These are phyloP conservation scores for Pterocarpus macrocarpus DNA, from an alignment of 306 rosid species.

Conservation along the genomic window DNA sequence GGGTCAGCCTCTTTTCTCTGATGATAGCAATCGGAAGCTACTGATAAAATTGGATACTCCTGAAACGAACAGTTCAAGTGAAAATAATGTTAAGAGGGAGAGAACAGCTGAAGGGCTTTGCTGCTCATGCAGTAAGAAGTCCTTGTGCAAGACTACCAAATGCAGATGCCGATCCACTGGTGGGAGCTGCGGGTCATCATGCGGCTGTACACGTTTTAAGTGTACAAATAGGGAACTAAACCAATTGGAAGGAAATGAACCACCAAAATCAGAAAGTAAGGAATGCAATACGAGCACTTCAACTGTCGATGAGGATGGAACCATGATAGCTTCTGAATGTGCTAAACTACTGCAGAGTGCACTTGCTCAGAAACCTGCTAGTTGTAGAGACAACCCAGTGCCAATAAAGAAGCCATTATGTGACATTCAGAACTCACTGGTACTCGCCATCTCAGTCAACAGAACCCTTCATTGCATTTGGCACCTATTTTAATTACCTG, in stretches of 20 bases:
- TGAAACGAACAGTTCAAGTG: conserved; percentile 51
- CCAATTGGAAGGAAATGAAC: conserved; percentile 44
- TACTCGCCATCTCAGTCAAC: conserved; percentile 43
- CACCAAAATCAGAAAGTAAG: conserved; percentile 49
- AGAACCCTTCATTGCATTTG: conserved; percentile 27
- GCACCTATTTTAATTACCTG: conserved; percentile 18
- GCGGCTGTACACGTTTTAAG: conserved; percentile 76
- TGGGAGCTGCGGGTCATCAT: conserved; percentile 77
- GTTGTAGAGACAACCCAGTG: conserved; percentile 47
- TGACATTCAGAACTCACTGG: conserved; percentile 83
- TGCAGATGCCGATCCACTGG: conserved; percentile 87
- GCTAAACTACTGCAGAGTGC: conserved; percentile 68
- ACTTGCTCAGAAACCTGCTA: conserved; percentile 63
- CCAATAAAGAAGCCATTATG: conserved; percentile 71
- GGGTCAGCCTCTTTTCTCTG: conserved; percentile 54
- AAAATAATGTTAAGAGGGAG: conserved; percentile 45
- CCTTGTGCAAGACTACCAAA: conserved; percentile 88
- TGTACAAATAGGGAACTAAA: conserved; percentile 77
- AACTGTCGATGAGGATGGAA: conserved; percentile 40
- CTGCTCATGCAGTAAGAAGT: conserved; percentile 84
- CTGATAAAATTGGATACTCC: conserved; percentile 49
- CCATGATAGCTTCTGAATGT: conserved; percentile 58
- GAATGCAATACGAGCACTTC: conserved; percentile 46
- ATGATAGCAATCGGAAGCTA: conserved; percentile 52
- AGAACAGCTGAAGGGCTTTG: conserved; percentile 59